Base-by-base conservation (phyloP, 768 basidiomycete species). In the Boletus pseudo-olivaceus region DNA sequence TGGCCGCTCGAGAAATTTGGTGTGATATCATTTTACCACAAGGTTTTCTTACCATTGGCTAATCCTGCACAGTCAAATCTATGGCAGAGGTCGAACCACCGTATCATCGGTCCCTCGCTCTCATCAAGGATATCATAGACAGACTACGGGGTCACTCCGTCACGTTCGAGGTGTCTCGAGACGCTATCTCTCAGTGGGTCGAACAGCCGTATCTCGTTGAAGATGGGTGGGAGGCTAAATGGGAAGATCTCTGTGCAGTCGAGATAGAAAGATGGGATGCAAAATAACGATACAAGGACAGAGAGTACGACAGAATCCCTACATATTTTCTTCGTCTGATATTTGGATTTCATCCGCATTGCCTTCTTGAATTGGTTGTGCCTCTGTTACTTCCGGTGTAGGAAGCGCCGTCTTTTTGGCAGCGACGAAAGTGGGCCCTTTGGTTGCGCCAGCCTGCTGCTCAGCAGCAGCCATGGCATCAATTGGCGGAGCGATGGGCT, bases 381-480 rank as follows among this genome's bases (percentile, higher is more conserved):
- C 57, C 34, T 72, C 74, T n/a, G 66, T 62, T 40, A 65, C 77
- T 53, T 78, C 80, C 27, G 73, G 69, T 12, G 69, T 65, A 44
- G 69, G 67, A 49, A 72, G 62, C n/a, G 69, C 73, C 5, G 80
- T 79, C 64, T 78, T 79, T 62, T 78, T 87, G 23, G 90, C 87
- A 58, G 89, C 82, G 51, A 94, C 90, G 64, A 95, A 96, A 35
- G 84, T 79, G 3, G 85, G 83, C 1, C 84, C 86, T 58, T 78
- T 84, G 2, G 69, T 68, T 3, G 72, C 78, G 12, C 73, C 76
- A 20, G 81, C 81, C 59, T 88, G 82, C 60, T 78, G 81, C 62
- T 92, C 90, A 20, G 84, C 87, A 33, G 86, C 85, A 5, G 91
- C 90, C 95, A 98, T 97, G 0, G 95, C 82, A 68, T 97, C 94